Percentiles rank a stretch among this genome's conserved stretches.
phyloP scores from a whole-genome alignment of 306 rosid genomes.

The Dalbergia cochinchinensis region DNA sequence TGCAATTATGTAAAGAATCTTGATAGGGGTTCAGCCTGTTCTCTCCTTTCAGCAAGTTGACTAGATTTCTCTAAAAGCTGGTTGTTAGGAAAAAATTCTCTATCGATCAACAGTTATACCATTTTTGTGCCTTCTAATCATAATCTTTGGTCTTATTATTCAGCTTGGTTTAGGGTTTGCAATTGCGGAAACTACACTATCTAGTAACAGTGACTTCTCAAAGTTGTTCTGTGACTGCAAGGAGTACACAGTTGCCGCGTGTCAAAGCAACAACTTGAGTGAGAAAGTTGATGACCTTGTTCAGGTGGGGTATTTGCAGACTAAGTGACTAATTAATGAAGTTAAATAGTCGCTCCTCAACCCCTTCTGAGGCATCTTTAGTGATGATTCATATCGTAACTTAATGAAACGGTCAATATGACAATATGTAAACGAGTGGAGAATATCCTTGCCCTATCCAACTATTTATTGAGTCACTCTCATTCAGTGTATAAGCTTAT shows the following conservation, averaged over 20 bases:
- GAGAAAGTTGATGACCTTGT: conserved; percentile 87
- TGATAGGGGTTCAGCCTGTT: conserved; percentile 23
- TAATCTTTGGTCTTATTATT: conserved; percentile 50
- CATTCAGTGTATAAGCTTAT: neutral
- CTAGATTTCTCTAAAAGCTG: conserved; percentile 1
- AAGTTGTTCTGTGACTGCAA: conserved; percentile 91
- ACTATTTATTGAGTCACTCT: conserved; percentile 4
- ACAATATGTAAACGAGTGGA: neutral
- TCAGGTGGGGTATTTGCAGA: conserved; percentile 63
- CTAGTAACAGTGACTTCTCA: conserved; percentile 67
- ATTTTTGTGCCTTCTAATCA: conserved; percentile 51
- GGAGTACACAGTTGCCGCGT: conserved; percentile 68
- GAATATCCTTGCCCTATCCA: conserved; percentile 26
- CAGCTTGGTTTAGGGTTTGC: conserved; percentile 93
- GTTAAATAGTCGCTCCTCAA: neutral
- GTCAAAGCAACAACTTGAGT: conserved; percentile 65
- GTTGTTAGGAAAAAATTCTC: neutral
- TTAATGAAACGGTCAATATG: conserved; percentile 29
- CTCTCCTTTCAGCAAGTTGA: conserved; percentile 22
- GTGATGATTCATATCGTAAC: conserved; percentile 8
- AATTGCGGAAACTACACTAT: conserved; percentile 73
- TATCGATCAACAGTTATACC: neutral
- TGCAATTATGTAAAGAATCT: conserved; percentile 4
- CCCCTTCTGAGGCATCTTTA: conserved; percentile 12
- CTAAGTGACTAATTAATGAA: conserved; percentile 35